Evolutionary conservation across 1,284 basidiomycete species (phyloP), one percentile per base, ranked within the genome.

Genomic region (Vanrija pseudolonga): DNA sequence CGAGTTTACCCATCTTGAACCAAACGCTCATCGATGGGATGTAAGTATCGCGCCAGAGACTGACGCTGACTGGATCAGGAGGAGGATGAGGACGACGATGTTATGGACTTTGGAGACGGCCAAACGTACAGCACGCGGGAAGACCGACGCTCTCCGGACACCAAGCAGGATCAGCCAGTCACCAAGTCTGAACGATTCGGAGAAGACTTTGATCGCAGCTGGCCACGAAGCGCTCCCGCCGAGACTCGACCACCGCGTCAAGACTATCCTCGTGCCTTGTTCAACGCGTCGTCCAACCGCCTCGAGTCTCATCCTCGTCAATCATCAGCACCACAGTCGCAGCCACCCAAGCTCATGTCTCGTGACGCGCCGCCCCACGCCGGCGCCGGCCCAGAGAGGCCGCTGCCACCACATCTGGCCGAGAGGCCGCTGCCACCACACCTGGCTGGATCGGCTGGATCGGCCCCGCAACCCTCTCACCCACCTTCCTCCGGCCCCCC

Each of bases 21-120:
- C 91, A 44, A 92, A 93, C 67, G 85, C 88, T 5, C 89, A 92
- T 71, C 90, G 95, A 69, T 97, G 93, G 93, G 93, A 96, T 81
- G 91, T 95, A 56, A 65, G 88, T 80, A 15, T 44, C 49, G 53
- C 37, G 2, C n/a, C 32, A 50, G 32, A 37, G 12, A 2, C 32
- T 32, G 24, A 2, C 3, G 47, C 57, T 59, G 46, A 88, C 83
- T 11, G 17, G 11, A 14, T 7, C 85, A 89, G 77, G 90, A 91
- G 72, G 92, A 95, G 61, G 89, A 92, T 55, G 89, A 91, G 66
- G 89, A 95, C 37, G 88, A 85, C 64, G 89, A 87, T 40, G 87
- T 92, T 39, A 89, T 96, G 65, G 91, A 96, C 72, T 96, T 96
- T 69, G 91, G 85, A 6, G 93, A 96, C 69, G 91, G 91, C 6